Conservation (phyloP, 495 filamentous ascomycete genomes). For the Bacidia rubella region DNA sequence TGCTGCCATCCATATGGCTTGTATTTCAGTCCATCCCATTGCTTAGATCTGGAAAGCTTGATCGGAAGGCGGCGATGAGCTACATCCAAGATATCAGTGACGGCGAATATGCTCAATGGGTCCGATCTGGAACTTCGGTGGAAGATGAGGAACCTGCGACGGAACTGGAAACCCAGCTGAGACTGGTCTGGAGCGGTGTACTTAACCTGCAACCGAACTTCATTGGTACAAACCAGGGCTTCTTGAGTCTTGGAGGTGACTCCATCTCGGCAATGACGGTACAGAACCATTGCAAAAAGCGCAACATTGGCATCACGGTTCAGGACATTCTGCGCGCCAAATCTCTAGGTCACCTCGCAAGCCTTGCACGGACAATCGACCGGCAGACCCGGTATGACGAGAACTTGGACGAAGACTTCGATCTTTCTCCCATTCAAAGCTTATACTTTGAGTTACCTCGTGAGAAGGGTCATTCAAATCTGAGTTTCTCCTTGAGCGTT, state of each 20-base stretch:
- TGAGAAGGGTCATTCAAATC: conserved; percentile 57
- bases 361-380: conserved; percentile 22
- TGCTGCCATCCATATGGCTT: conserved; percentile 42
- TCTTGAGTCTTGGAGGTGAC: conserved; percentile 53
- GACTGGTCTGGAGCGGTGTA: conserved; percentile 37
- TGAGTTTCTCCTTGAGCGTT: conserved; percentile 49
- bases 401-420: conserved; percentile 37
- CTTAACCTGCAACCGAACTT: conserved; percentile 34
- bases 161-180: conserved; percentile 25
- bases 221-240: conserved; percentile 42
- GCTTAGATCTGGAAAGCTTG: conserved; percentile 38
- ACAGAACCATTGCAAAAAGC: conserved; percentile 36
- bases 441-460: conserved; percentile 50
- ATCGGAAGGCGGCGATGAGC: conserved; percentile 29
- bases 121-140: not conserved
- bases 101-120: conserved; percentile 16
- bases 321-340: conserved; percentile 35
- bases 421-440: conserved; percentile 57
- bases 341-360: conserved; percentile 32
- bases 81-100: conserved; percentile 27
- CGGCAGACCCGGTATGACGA: conserved; percentile 27
- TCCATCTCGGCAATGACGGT: conserved; percentile 60
- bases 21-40: conserved; percentile 37
- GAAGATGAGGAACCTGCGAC: conserved; percentile 20
- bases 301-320: conserved; percentile 41